phyloP scores from a whole-genome alignment of 768 basidiomycete species.

The Pulveroboletus sp. region DNA sequence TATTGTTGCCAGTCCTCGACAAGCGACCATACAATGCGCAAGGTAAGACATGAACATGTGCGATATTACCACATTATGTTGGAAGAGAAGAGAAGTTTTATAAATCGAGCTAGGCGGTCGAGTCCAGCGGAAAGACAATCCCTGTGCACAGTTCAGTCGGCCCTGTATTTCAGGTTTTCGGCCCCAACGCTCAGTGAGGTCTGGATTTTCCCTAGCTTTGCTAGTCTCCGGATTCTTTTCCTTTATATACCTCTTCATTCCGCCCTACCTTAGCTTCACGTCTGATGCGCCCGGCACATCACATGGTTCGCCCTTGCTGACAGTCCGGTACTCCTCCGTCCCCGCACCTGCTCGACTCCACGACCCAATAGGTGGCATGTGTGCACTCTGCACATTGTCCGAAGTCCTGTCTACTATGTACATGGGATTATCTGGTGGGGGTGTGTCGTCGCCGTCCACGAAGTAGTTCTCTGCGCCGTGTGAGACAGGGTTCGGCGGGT shows the following conservation, averaged over 20 bases:
- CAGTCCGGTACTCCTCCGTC: constrained; percentile 27
- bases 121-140: background rate
- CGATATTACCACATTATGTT: no score
- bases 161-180: constrained; percentile 29
- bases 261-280: constrained; percentile 21
- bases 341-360: constrained; percentile 41
- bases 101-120: no score
- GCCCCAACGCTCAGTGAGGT: constrained; percentile 35
- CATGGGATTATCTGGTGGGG: no score
- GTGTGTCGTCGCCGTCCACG: no score
- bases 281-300: constrained; percentile 7
- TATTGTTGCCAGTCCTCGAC: no score
- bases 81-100: no score
- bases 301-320: constrained; percentile 25
- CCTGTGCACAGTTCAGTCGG: constrained; percentile 4
- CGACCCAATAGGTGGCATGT: constrained; percentile 40
- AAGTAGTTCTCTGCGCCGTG: constrained; percentile 43
- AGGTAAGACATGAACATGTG: no score
- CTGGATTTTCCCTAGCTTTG: constrained; percentile 33
- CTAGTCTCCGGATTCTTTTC: constrained; percentile 34
- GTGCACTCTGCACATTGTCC: no score
- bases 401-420: no score
- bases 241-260: constrained; percentile 9
- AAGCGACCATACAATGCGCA: no score
- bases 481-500: constrained; percentile 4